Base-by-base conservation (phyloP, 345 rosid species). In the Heritiera littoralis region DNA sequence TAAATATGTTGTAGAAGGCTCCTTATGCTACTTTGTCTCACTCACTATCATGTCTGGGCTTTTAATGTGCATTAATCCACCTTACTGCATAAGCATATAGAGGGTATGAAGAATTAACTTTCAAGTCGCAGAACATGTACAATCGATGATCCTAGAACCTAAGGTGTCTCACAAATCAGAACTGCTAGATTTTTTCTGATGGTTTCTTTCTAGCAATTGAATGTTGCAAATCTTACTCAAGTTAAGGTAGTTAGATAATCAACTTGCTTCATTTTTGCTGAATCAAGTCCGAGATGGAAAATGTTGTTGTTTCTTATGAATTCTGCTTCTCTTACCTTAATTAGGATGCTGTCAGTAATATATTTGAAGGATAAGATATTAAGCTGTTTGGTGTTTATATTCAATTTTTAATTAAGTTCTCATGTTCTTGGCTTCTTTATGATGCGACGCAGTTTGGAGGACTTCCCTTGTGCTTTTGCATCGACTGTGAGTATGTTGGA, bases 401-500 rank as follows among this genome's bases (percentile, higher is more conserved):
- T 52, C 68, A 2, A 32, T 12, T 58, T 77, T 82, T 10, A 52
- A 41, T 28, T 18, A n/a, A 46, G 15, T 79, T 77, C 80, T 82
- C 76, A 80, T 77, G 12, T 81, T 79, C 68, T 81, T 12, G 49
- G 51, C 75, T 28, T 8, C 54, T 59, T 51, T 69, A n/a, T 64
- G 3, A 71, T 52, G 32, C 80, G 79, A 80, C 30, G 77, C 88
- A 94, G 99, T 81, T 81, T 88, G 66, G 91, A 91, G 82, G 97
- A 91, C 45, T 90, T 92, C 81, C 86, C 85, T 72, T 75, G 84
- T 66, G 60, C 93, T 54, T 91, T 94, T 84, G 90, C 93, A 67
- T 89, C 93, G 81, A 79, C 89, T 41, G 67, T 91, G 65, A 85
- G 84, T 80, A 90, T 86, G 80, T 81, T 96, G 82, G 98, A 94